Conservation (phyloP, 2,329 filamentous ascomycete genomes). For the Hypoxylon rubiginosum region DNA sequence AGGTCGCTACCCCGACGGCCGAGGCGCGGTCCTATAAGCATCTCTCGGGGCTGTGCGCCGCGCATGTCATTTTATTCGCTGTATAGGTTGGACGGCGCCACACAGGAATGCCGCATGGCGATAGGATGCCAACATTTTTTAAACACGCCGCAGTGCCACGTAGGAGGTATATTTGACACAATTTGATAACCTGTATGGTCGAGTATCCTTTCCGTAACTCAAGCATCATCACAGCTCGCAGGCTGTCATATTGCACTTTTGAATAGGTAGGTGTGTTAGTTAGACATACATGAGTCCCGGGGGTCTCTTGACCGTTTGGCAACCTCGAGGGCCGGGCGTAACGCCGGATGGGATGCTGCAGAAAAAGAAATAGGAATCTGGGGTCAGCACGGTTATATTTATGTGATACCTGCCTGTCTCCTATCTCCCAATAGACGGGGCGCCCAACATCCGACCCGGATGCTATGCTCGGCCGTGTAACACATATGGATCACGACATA, state of each 20-base stretch:
- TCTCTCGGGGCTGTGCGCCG: not conserved
- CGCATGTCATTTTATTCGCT: not conserved
- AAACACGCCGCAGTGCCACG: not conserved
- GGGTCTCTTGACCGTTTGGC: not conserved
- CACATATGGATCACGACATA: not conserved
- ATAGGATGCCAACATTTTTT: constrained; percentile 2
- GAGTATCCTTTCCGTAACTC: not conserved
- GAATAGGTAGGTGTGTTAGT: not conserved
- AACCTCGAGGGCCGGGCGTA: not conserved
- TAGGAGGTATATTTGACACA: not conserved
- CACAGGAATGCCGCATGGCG: not conserved
- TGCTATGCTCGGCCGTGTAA: not conserved
- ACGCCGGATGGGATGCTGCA: not conserved
- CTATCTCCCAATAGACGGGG: not conserved
- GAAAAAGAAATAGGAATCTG: not conserved
- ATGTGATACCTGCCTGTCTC: not conserved
- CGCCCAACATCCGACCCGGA: not conserved
- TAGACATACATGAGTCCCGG: not conserved
- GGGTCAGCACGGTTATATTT: not conserved
- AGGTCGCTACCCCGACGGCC: not conserved
- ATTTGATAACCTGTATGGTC: too few species aligned
- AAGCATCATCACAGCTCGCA: not conserved
- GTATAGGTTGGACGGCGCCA: not conserved
- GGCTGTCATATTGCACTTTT: not conserved
- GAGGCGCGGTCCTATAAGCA: not conserved